phyloP scores from a whole-genome alignment of 352 stramenopile genomes.

The Thalassiosira exigua region DNA sequence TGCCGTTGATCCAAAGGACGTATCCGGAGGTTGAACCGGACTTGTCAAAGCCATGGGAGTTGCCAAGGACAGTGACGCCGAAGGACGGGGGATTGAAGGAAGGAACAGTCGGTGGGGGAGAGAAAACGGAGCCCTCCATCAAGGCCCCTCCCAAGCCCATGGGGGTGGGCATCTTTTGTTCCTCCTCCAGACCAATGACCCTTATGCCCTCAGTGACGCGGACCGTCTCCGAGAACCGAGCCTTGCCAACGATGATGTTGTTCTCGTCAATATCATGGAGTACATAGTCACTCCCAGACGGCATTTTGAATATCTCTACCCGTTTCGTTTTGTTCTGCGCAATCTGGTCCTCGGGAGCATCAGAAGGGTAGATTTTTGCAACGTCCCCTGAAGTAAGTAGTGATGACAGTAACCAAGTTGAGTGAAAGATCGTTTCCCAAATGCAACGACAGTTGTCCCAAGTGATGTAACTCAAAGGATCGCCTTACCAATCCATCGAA shows the following conservation, averaged over 20 bases:
- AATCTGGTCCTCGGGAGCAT: constrained; percentile 72
- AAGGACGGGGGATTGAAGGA: constrained; percentile 94
- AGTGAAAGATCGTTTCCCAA: no score
- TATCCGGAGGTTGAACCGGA: constrained; percentile 93
- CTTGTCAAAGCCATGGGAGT: constrained; percentile 95
- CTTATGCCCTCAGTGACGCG: constrained; percentile 73
- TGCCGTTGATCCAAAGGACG: constrained; percentile 96
- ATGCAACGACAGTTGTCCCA: no score
- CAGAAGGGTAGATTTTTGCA: constrained; percentile 68
- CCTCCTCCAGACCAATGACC: constrained; percentile 71
- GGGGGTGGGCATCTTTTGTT: constrained; percentile 12
- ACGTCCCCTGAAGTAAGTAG: constrained; percentile 66
- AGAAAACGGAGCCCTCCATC: constrained; percentile 1
- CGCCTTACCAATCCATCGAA: constrained; percentile 72
- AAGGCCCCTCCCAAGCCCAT: constrained; percentile 1
- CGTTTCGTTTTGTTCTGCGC: constrained; percentile 55
- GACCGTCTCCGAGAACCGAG: constrained; percentile 73
- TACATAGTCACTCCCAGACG: constrained; percentile 80
- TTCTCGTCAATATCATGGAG: constrained; percentile 83
- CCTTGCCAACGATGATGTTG: constrained; percentile 79
- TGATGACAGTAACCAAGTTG: no score
- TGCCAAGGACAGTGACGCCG: constrained; percentile 94
- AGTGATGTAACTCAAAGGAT: no score
- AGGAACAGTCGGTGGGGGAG: constrained; percentile 45
- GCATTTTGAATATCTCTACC: constrained; percentile 84